phyloP scores from a whole-genome alignment of 169 alveolate genomes.

The Cytauxzoon felis region DNA sequence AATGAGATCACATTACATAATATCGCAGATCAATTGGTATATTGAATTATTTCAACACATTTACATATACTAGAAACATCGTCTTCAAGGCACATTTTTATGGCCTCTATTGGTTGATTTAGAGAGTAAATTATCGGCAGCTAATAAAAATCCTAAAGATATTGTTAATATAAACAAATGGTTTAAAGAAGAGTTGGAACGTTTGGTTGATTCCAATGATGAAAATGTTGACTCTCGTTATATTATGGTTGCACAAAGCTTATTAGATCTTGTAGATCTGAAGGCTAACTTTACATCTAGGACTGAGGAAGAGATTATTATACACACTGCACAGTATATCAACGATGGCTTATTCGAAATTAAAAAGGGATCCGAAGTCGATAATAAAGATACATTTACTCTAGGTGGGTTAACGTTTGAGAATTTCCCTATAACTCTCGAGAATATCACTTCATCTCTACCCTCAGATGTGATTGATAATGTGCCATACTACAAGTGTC shows the following conservation, averaged over 20 bases:
- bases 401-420: slow-evolving; percentile 12
- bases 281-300: slow-evolving; percentile 14
- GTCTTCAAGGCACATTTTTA: not conserved
- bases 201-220: not conserved
- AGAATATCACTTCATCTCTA: not conserved
- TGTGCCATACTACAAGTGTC: slow-evolving; percentile 43
- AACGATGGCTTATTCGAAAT: slow-evolving; percentile 8
- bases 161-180: slow-evolving; percentile 43
- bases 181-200: slow-evolving; percentile 50
- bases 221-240: not conserved
- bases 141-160: slow-evolving; percentile 30
- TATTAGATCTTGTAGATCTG: slow-evolving; percentile 25
- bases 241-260: slow-evolving; percentile 12
- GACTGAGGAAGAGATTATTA: slow-evolving; percentile 24
- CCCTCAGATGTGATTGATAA: not conserved
- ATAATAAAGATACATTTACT: slow-evolving; percentile 28
- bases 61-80: slow-evolving; percentile 34
- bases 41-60: slow-evolving; percentile 5
- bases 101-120: slow-evolving; percentile 56
- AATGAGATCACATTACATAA: slow-evolving; percentile 41
- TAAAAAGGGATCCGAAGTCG: slow-evolving; percentile 30
- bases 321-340: slow-evolving; percentile 41
- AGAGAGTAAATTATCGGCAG: slow-evolving; percentile 10
- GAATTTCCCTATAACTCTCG: not conserved
- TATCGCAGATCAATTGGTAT: slow-evolving; percentile 34